A percentile compares a stretch with the other conserved stretches of the same genome.
phyloP scores from a whole-genome alignment of 2,329 filamentous ascomycete species.

The Teratosphaeriaceae sp. region DNA sequence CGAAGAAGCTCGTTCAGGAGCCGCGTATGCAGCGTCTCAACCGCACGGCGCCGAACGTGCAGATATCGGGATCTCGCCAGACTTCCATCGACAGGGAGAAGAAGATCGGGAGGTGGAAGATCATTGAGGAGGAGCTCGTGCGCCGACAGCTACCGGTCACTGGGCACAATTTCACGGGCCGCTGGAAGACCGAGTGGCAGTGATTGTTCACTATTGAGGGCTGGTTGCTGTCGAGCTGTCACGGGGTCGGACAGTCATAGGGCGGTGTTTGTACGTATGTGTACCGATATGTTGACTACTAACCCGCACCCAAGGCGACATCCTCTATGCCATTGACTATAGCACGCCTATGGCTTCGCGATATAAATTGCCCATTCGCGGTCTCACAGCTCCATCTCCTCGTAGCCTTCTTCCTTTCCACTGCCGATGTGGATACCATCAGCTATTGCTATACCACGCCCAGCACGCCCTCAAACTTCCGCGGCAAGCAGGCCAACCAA shows the following conservation, averaged over 20 bases:
- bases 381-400: no score
- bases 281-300: neutral
- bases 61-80: slow-evolving; percentile 56
- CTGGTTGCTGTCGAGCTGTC: neutral
- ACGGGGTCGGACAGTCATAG: no score
- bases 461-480: no score
- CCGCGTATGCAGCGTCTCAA: slow-evolving; percentile 47
- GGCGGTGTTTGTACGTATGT: neutral
- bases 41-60: slow-evolving; percentile 59
- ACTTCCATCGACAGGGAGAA: slow-evolving; percentile 67
- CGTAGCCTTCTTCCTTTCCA: no score
- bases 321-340: neutral
- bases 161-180: slow-evolving; percentile 27
- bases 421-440: no score
- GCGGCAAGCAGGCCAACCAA: no score
- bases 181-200: slow-evolving; percentile 2
- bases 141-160: slow-evolving; percentile 55
- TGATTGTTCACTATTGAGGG: neutral
- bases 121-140: slow-evolving; percentile 64
- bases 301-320: neutral
- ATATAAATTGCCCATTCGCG: neutral
- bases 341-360: neutral
- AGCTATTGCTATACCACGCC: no score
- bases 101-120: slow-evolving; percentile 68
- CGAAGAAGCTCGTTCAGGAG: slow-evolving; percentile 55